Percentiles rank a stretch among this genome's conserved stretches.
Evolutionary conservation across 2,329 filamentous ascomycete species (phyloP).

Genomic region (Diaporthe ampelina): DNA sequence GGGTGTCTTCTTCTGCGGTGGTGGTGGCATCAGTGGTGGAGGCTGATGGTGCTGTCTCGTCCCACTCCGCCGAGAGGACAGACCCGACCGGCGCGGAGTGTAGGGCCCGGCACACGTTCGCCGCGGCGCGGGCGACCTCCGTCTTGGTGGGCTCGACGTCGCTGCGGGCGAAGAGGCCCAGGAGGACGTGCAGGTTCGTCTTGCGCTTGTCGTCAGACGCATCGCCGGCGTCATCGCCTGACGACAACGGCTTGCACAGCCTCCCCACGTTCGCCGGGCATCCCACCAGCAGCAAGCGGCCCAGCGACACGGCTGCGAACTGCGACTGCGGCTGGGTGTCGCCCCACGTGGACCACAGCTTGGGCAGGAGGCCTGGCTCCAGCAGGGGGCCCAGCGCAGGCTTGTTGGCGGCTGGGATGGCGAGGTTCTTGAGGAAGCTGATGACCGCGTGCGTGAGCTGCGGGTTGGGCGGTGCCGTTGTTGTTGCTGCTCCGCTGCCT

Average conservation of each 20-base stretch:
- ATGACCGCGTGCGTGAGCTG: constrained; percentile 71
- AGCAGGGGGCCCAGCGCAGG: constrained; percentile 63
- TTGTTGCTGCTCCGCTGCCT: constrained; percentile 49
- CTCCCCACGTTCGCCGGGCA: constrained; percentile 65
- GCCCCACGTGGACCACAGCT: constrained; percentile 63
- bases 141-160: constrained; percentile 70
- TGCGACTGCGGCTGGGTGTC: constrained; percentile 68
- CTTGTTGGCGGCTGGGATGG: constrained; percentile 71
- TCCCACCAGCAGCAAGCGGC: constrained; percentile 68
- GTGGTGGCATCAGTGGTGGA: background rate
- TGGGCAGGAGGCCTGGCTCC: constrained; percentile 61
- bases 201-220: background rate
- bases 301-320: constrained; percentile 70
- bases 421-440: constrained; percentile 75
- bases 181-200: constrained; percentile 55
- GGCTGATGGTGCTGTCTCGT: background rate
- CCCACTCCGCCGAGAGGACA: constrained; percentile 52
- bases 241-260: constrained; percentile 59
- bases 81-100: constrained; percentile 57
- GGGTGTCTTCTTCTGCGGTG: constrained; percentile 4
- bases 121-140: constrained; percentile 69
- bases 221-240: constrained; percentile 50
- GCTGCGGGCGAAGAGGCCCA: constrained; percentile 57
- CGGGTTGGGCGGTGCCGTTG: constrained; percentile 39
- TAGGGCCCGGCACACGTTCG: constrained; percentile 67